phyloP scores from a whole-genome alignment of 768 basidiomycete genomes.

The Rhodotorula toruloides region DNA sequence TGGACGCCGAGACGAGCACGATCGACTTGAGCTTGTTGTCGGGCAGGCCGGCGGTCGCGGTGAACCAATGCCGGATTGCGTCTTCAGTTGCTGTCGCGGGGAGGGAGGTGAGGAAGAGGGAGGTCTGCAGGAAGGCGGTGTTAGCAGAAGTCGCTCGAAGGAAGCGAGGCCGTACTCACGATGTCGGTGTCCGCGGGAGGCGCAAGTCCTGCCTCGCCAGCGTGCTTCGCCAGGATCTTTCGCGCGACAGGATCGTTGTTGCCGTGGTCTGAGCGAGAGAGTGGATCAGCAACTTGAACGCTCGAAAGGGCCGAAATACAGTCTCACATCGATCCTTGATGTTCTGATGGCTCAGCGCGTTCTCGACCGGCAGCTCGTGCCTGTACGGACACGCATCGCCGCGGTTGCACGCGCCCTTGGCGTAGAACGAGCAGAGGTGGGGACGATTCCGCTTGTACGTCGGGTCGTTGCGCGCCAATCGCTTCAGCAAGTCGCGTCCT shows the following conservation, averaged over 20 bases:
- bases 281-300: background rate
- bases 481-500: slow-evolving; percentile 94
- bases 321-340: slow-evolving; percentile 75
- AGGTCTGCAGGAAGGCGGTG: slow-evolving; percentile 55
- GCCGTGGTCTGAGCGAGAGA: slow-evolving; percentile 55
- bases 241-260: slow-evolving; percentile 86
- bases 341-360: slow-evolving; percentile 69
- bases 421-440: slow-evolving; percentile 89
- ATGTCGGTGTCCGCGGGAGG: slow-evolving; percentile 83
- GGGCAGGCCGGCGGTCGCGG: slow-evolving; percentile 59
- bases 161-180: slow-evolving; percentile 53
- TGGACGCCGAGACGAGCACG: slow-evolving; percentile 76
- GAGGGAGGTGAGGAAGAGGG: slow-evolving; percentile 73
- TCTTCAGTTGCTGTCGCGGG: slow-evolving; percentile 66
- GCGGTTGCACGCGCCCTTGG: slow-evolving; percentile 88
- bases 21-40: slow-evolving; percentile 66
- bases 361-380: slow-evolving; percentile 81
- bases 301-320: background rate
- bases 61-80: slow-evolving; percentile 65
- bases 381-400: slow-evolving; percentile 89
- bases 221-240: slow-evolving; percentile 76
- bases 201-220: slow-evolving; percentile 72
- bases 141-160: slow-evolving; percentile 2
- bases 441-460: slow-evolving; percentile 95
- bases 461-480: slow-evolving; percentile 74